Base-by-base conservation (phyloP, 2,329 filamentous ascomycete genomes). In the Aspergillus sclerotialis region DNA sequence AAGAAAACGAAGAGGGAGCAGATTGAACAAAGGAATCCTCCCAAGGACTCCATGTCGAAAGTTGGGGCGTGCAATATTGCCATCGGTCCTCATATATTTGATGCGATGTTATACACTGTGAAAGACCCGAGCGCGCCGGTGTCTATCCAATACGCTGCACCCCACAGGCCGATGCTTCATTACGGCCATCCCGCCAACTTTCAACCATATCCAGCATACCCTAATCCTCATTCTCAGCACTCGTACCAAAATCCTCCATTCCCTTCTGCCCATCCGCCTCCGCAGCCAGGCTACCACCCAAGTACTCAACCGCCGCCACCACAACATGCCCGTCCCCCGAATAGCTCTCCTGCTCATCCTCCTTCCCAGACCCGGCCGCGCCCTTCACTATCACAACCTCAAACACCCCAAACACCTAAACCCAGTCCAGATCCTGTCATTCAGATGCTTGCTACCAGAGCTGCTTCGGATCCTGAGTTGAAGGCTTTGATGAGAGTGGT, bases 41-140 rank as follows among this genome's bases (percentile, higher is more conserved):
- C 72, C 44, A 61, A 70, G 52, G 61, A 75, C 24, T 68, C 68
- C 5, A 74, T 76, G 66, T 55, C 64, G 7, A 71, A 69, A 47
- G 58, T 77, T 21, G 77, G 78, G 30, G 64, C 68, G 38, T 77
- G 74, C 45, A 70, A 73, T 36, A 66, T 82, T 33, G 70, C 73
- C 21, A 71, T 81, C 31, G 78, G 80, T 41, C 78, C 78, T 32
- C 76, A 81, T 55, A 71, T 74, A 6, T 77, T 81, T 43, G 73
- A 78, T 40, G 73, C 72, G 12, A 67, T 70, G 45, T 60, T 77
- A 15, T 77, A 72, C 49, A 67, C 68, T 10, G 72, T 76, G 30
- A 72, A 73, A 43, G 70, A 73, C 33, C 61, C 64, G 28, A 60
- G 60, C 36, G 50, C 57, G 18, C 60, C 58, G 28, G 57, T 56